Base-by-base conservation (phyloP, 768 basidiomycete genomes). In the Nidula microcarpa region DNA sequence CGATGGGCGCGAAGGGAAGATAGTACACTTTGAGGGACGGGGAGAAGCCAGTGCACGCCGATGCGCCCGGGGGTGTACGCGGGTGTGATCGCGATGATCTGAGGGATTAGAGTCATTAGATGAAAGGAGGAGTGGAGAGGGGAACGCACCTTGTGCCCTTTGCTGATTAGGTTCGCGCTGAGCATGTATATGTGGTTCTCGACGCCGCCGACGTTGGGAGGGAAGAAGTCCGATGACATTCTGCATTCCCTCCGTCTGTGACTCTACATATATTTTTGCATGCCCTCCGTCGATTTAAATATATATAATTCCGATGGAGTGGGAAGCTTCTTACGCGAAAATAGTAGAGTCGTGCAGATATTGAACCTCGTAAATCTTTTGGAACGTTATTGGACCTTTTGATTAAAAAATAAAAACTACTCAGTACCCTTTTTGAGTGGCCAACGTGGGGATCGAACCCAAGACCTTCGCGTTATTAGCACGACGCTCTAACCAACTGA, bases 171-270 rank as follows among this genome's bases (percentile, higher is more conserved):
- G 47, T 88, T 86, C 16, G 89, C 85, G 53, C 87, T 86, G 46
- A 99, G 79, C 82, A 91, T 91, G 70, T 92, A 98, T 36, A 98
- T 95, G 68, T 97, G 94, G 55, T 86, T 95, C 71, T 98, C 97
- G 33, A 99, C 96, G 6, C 97, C 97, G 3, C 97, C 97, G 2
- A 95, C 87, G 53, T 82, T 78, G 0, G 97, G 97, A 63, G 91
- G 85, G 72, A 98, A 99, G 75, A 98, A 99, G 72, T 99, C 97
- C 41, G 87, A 90, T 53, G 98, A 84, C 91, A 98, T 94, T 44
- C 94, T 96, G 53, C 34, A 50, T 14, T 13, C 43, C 41, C 33
- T 36, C 30, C 6, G 36, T 18, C 6, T 10, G 4, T 14, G 16
- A 16, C 14, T 23, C 23, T 23, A 23, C 4, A 23, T 4, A 23